Evolutionary conservation across 495 filamentous ascomycete species (phyloP), one percentile per base, ranked within the genome.

Genomic region (Neurospora sp.): DNA sequence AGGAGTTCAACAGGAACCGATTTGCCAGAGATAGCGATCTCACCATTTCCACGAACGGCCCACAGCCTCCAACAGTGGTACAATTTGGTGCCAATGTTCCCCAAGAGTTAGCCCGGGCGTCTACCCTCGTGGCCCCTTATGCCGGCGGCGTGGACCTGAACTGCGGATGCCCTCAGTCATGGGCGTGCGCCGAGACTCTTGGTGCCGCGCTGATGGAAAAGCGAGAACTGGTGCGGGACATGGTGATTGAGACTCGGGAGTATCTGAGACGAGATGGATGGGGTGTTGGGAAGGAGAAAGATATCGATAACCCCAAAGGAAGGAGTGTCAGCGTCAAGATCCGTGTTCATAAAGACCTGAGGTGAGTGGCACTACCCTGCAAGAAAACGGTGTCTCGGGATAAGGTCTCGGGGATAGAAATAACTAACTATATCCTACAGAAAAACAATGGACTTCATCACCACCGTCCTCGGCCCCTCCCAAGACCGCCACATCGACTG

Each of bases 151-250:
- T 92, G 20, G 88, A 91, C 75, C 79, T 92, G 16, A 92, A 92
- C 78, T 92, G 90, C 76, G 90, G 90, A 12, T 92, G 90, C 73
- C 90, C 90, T 3, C 90, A 92, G 80, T 86, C 85, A 4, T 92
- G 90, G 90, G 90, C 90, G 0, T 88, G 89, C 72, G 83, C 87
- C 59, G 86, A 88, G 72, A 85, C 83, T 0, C 83, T 92, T 10
- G 90, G 90, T 35, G 89, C 89, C 16, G 86, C 86, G 59, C 80
- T 92, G 10, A 91, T 92, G 89, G 80, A 86, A 68, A 80, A 85
- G 68, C 85, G 87, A 22, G 83, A 86, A 74, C 82, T 88, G 1
- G 90, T 92, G 37, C 83, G 85, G 7, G 85, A 87, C 65, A 89
- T 91, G 85, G 85, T 91, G 6, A 69, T 82, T 8, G 83, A 83